Conservation (phyloP, 192 early-diverging fungal genomes). For the Coemansia asiatica region DNA sequence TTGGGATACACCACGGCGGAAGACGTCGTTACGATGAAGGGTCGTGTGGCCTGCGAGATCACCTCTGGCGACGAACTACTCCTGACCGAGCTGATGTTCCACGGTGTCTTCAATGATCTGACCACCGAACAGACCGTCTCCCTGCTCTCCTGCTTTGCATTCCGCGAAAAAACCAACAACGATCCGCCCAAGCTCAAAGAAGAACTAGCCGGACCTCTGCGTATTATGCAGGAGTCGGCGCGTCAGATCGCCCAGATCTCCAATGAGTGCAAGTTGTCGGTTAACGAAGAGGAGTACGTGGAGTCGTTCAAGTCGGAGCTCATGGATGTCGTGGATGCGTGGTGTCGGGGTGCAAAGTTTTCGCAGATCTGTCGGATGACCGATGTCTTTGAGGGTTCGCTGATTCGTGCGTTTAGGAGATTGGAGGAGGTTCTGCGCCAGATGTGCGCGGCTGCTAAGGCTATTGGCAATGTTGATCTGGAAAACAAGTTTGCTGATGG, state of each 20-base stretch:
- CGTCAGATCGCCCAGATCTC: conserved; percentile 82
- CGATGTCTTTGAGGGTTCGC: conserved; percentile 89
- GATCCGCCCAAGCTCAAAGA: conserved; percentile 61
- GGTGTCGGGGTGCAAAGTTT: conserved; percentile 92
- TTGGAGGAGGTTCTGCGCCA: conserved; percentile 90
- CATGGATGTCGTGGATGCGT: conserved; percentile 93
- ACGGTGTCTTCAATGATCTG: conserved; percentile 94
- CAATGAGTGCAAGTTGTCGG: conserved; percentile 79
- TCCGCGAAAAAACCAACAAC: conserved; percentile 71
- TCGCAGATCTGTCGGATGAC: conserved; percentile 94
- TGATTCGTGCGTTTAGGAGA: conserved; percentile 85
- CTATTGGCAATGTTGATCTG: conserved; percentile 90
- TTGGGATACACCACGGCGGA: conserved; percentile 78
- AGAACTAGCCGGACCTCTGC: conserved; percentile 74
- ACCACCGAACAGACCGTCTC: conserved; percentile 82
- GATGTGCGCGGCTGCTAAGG: conserved; percentile 87
- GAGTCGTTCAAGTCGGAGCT: conserved; percentile 79
- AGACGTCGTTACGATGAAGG: conserved; percentile 96
- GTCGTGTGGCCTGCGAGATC: conserved; percentile 97
- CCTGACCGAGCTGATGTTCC: conserved; percentile 95
- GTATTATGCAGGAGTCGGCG: conserved; percentile 82
- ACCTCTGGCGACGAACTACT: conserved; percentile 90
- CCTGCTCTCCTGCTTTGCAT: conserved; percentile 88
- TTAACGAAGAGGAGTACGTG: conserved; percentile 91
- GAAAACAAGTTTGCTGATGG: conserved; percentile 94